Conservation (phyloP, 305 asterid species). For the Solanum aculeatissimum region DNA sequence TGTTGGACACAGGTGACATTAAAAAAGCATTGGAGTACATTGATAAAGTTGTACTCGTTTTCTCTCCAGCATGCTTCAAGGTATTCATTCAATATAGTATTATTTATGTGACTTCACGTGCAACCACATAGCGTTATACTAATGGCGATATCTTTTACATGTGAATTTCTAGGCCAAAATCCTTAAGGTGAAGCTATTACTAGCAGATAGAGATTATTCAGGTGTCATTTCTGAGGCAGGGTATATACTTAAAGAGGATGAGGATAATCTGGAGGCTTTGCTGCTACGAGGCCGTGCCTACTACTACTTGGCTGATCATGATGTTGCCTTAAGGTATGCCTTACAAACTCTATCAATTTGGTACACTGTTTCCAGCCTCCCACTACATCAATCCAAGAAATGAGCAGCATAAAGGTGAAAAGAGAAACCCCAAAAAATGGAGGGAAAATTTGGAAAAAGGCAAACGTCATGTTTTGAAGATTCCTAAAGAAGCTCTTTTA, state of each 20-base stretch:
- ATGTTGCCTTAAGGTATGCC: conserved; percentile 69
- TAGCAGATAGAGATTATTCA: conserved; percentile 69
- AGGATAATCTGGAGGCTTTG: conserved; percentile 73
- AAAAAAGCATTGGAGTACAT: conserved; percentile 60
- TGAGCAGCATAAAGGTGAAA: not conserved
- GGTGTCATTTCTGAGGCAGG: conserved; percentile 79
- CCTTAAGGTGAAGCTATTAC: conserved; percentile 55
- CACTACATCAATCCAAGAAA: not conserved
- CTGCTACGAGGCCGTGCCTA: conserved; percentile 92
- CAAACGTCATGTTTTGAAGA: not conserved
- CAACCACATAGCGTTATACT: not conserved
- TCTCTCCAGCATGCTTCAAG: conserved; percentile 87
- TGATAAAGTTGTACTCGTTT: conserved; percentile 77
- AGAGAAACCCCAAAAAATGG: not conserved
- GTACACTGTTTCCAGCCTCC: not conserved
- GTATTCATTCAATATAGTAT: conserved; percentile 18
- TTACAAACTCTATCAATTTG: not conserved
- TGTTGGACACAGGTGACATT: conserved; percentile 59
- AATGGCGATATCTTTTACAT: not conserved
- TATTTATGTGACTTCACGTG: not conserved
- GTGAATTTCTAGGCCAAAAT: conserved; percentile 60
- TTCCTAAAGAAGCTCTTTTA: not conserved
- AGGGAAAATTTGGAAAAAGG: not conserved
- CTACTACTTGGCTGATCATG: conserved; percentile 93
- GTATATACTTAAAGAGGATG: conserved; percentile 79